Percentiles rank a stretch among this genome's conserved stretches.
These are phyloP conservation scores for Osmanthus fragrans DNA, from an alignment of 257 asterid genomes.

Conservation along the genomic window DNA sequence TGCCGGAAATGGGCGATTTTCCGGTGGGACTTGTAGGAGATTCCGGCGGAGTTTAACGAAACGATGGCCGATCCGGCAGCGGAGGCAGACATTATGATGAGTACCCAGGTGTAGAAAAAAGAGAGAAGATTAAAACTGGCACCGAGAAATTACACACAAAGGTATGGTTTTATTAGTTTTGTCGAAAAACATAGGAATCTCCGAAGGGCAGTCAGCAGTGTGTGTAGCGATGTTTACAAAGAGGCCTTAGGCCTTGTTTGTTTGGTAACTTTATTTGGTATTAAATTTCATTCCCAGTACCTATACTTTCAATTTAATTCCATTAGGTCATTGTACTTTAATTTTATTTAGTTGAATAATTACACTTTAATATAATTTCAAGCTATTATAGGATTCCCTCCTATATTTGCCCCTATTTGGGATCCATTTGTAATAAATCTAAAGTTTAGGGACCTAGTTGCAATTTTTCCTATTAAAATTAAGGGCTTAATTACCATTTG, in stretches of 20 bases:
- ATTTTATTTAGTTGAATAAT: no score
- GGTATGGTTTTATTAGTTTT: neutral
- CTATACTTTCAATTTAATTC: neutral
- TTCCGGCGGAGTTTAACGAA: constrained; percentile 36
- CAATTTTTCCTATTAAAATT: no score
- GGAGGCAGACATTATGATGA: constrained; percentile 46
- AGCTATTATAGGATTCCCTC: no score
- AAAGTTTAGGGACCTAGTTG: no score
- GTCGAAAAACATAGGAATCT: constrained; percentile 23
- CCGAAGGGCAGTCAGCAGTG: neutral
- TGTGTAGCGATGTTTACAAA: neutral
- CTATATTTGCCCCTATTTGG: no score
- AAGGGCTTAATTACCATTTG: no score
- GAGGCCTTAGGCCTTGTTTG: neutral
- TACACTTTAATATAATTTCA: no score
- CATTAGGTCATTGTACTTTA: no score
- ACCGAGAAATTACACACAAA: constrained; percentile 19
- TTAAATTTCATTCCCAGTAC: neutral
- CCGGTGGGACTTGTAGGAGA: constrained; percentile 31
- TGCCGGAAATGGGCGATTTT: constrained; percentile 35
- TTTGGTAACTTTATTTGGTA: neutral
- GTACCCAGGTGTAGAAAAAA: constrained; percentile 8
- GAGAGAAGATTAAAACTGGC: constrained; percentile 30
- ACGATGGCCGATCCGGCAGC: constrained; percentile 62
- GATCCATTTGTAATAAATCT: no score